Base-by-base conservation (phyloP, 352 stramenopile species). In the Phytopythium cucurbitacearum region DNA sequence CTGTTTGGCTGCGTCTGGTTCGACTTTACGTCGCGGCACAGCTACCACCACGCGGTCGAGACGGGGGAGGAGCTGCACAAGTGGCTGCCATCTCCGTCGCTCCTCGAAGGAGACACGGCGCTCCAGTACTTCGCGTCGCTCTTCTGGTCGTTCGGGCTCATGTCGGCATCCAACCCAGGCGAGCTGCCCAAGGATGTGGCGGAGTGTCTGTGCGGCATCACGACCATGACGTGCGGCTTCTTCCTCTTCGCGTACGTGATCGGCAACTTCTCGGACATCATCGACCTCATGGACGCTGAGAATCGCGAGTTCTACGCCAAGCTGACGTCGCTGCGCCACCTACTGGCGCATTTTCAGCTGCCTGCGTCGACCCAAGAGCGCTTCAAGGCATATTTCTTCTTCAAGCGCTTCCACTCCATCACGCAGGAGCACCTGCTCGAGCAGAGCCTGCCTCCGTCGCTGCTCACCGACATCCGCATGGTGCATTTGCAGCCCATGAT, bases 191-290 rank as follows among this genome's bases (percentile, higher is more conserved):
- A 87, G 48, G 76, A 73, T 1, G 57, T 66, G 10, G 40, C 63
- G 6, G 65, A 91, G 50, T 75, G 71, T 40, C 39, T 87, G 3
- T 88, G 80, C 51, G 83, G 56, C 37, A 68, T 85, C 0, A 51
- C 76, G 7, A 85, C 76, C 1, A 80, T 87, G 54, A 89, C 77
- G 0, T 69, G 53, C 7, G 80, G 80, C 0, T 87, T 91, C 34
- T 91, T 89, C 40, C 57, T 87, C 5, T 83, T 91, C 37, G 76
- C 80, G 9, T 89, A 91, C 33, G 73, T 91, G 5, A 67, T 91
- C 32, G 80, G 80, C 5, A 91, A 91, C 44, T 79, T 91, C 33
- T 60, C 71, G 0, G 77, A 91, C 44, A 79, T 78, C 1, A 85
- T 83, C 9, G 71, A 85, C n/a, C 63, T 89, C n/a, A 73, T 80